These are phyloP conservation scores for Naganishia albida DNA, from an alignment of 1,284 basidiomycete species.

Conservation along the genomic window DNA sequence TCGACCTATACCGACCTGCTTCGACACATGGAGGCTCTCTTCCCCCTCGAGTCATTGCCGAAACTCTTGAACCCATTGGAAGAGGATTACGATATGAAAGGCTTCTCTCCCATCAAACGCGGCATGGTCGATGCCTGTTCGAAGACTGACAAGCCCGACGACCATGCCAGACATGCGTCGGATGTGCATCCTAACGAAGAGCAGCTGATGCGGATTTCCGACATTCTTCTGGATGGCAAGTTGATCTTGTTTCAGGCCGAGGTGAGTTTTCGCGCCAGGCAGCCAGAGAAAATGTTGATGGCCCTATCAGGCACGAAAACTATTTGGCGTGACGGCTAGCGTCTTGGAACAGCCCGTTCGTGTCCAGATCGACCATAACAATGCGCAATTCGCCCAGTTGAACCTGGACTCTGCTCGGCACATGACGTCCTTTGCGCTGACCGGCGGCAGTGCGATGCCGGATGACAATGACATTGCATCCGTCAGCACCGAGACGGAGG, in stretches of 20 bases:
- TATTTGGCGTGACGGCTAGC: neutral
- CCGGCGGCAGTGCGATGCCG: neutral
- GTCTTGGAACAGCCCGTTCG: neutral
- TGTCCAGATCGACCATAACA: neutral
- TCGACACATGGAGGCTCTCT: slow-evolving; percentile 64
- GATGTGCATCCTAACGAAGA: slow-evolving; percentile 90
- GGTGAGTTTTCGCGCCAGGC: neutral
- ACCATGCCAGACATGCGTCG: slow-evolving; percentile 13
- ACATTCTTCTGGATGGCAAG: slow-evolving; percentile 75
- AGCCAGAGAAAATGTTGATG: neutral
- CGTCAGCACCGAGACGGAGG: slow-evolving; percentile 69
- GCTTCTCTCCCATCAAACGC: slow-evolving; percentile 78
- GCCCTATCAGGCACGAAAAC: slow-evolving; percentile 7
- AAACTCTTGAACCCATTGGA: slow-evolving; percentile 69
- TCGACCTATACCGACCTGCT: slow-evolving; percentile 68
- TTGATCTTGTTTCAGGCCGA: slow-evolving; percentile 39
- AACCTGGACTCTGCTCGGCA: neutral
- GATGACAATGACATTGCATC: slow-evolving; percentile 65
- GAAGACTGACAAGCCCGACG: slow-evolving; percentile 42
- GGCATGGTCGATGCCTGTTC: slow-evolving; percentile 54
- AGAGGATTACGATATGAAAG: slow-evolving; percentile 86
- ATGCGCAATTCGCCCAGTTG: slow-evolving; percentile 2
- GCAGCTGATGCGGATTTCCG: slow-evolving; percentile 87
- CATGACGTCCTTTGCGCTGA: neutral
- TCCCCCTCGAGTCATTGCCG: slow-evolving; percentile 71